A percentile compares a stretch with the other conserved stretches of the same genome.
These are phyloP conservation scores for Pseudoturritis turrita DNA, from an alignment of 345 rosid species.

Conservation along the genomic window DNA sequence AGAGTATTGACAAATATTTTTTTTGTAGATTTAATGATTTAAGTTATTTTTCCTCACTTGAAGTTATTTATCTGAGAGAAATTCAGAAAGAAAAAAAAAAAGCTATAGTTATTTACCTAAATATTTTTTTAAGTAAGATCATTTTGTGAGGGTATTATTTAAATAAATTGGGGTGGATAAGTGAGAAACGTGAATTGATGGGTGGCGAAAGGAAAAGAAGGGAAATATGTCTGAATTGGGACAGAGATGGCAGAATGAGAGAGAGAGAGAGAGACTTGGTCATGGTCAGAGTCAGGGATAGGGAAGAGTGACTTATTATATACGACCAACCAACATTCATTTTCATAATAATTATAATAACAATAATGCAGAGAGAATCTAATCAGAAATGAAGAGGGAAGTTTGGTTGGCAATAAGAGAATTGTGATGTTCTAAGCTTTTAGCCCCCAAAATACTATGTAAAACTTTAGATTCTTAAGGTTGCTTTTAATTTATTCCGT, in stretches of 20 bases:
- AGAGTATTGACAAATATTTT: background rate
- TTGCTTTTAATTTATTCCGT: background rate
- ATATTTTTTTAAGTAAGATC: no score
- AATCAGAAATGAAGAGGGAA: background rate
- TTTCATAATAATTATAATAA: background rate
- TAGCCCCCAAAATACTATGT: background rate
- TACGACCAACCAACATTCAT: constrained; percentile 15
- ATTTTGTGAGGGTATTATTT: no score
- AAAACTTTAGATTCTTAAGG: background rate
- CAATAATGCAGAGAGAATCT: background rate
- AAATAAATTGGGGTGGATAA: constrained; percentile 2
- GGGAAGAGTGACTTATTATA: constrained; percentile 26
- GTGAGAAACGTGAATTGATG: constrained; percentile 21
- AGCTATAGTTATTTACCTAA: no score
- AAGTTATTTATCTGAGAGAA: no score
- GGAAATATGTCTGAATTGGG: constrained; percentile 13
- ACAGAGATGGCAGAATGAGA: constrained; percentile 23
- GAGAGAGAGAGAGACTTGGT: constrained; percentile 5
- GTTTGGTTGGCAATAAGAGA: background rate
- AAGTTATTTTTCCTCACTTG: no score
- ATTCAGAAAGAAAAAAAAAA: no score
- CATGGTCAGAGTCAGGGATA: constrained; percentile 3
- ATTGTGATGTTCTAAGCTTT: background rate
- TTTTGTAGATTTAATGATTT: background rate
- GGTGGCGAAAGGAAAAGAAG: constrained; percentile 3